These are phyloP conservation scores for Colletotrichum tofieldiae DNA, from an alignment of 2,329 filamentous ascomycete genomes.

Conservation along the genomic window DNA sequence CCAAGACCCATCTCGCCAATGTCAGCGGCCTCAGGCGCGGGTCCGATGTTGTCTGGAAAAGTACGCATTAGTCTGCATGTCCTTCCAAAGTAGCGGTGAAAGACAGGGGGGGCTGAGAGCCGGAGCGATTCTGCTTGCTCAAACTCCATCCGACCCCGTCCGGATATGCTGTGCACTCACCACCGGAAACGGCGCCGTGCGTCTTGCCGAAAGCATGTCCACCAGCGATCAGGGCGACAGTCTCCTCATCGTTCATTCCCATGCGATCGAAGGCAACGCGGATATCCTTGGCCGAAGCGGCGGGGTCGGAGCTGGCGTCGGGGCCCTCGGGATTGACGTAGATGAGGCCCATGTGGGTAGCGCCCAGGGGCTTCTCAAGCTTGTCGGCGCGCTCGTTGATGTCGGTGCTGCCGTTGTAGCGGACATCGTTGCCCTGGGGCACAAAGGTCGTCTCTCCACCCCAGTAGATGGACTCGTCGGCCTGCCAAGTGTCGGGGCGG, in stretches of 20 bases:
- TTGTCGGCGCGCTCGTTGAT: slow-evolving; percentile 41
- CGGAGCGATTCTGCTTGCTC: background rate
- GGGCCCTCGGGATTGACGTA: slow-evolving; percentile 88
- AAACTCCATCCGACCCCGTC: background rate
- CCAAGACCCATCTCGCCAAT: slow-evolving; percentile 80
- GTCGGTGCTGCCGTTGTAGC: slow-evolving; percentile 66
- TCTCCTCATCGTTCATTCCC: slow-evolving; percentile 89
- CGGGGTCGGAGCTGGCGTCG: slow-evolving; percentile 78
- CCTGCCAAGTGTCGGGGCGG: slow-evolving; percentile 81
- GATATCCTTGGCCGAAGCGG: slow-evolving; percentile 80
- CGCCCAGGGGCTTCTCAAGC: slow-evolving; percentile 77
- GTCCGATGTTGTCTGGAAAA: slow-evolving; percentile 74
- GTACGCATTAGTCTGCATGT: slow-evolving; percentile 18
- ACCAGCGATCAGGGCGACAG: slow-evolving; percentile 83
- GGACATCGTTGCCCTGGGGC: slow-evolving; percentile 75
- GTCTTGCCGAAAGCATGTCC: slow-evolving; percentile 88
- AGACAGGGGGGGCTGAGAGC: background rate
- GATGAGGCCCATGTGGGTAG: slow-evolving; percentile 83
- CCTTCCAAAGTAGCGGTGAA: slow-evolving; percentile 6
- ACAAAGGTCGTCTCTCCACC: slow-evolving; percentile 81
- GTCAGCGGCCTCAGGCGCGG: slow-evolving; percentile 76
- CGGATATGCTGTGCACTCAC: slow-evolving; percentile 19
- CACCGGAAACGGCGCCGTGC: slow-evolving; percentile 73
- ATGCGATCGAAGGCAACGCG: slow-evolving; percentile 83
- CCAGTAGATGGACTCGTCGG: slow-evolving; percentile 85